Evolutionary conservation across 352 stramenopile genomes (phyloP).

Genomic region (Phytophthora syringae): DNA sequence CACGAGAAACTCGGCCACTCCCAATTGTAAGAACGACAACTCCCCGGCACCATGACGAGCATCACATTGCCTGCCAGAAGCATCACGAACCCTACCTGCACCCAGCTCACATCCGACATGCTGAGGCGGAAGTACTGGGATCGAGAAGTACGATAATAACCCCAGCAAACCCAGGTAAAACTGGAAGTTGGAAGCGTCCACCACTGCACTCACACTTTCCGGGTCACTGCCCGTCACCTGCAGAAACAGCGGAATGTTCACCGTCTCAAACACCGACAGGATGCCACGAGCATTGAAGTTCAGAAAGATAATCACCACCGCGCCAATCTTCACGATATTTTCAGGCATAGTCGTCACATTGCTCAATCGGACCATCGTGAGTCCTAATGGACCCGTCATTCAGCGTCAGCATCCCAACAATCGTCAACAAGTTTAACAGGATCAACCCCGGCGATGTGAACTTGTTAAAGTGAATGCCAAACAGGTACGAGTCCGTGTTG

Average conservation of each 20-base stretch:
- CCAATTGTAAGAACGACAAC: slow-evolving; percentile 54
- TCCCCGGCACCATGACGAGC: slow-evolving; percentile 43
- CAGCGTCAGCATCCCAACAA: slow-evolving; percentile 64
- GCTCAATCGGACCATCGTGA: slow-evolving; percentile 65
- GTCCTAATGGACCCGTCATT: slow-evolving; percentile 64
- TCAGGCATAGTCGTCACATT: slow-evolving; percentile 53
- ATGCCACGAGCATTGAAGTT: slow-evolving; percentile 81
- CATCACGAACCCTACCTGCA: slow-evolving; percentile 66
- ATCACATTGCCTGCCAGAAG: slow-evolving; percentile 62
- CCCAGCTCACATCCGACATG: slow-evolving; percentile 68
- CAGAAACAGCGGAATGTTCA: slow-evolving; percentile 82
- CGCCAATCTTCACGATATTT: slow-evolving; percentile 68
- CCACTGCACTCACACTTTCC: slow-evolving; percentile 47
- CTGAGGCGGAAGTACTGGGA: slow-evolving; percentile 72
- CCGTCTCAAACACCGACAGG: slow-evolving; percentile 79
- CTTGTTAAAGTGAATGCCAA: slow-evolving; percentile 78
- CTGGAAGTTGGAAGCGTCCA: slow-evolving; percentile 80
- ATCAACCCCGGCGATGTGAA: slow-evolving; percentile 77
- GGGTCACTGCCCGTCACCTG: slow-evolving; percentile 62
- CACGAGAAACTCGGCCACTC: slow-evolving; percentile 64
- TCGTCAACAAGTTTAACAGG: slow-evolving; percentile 75
- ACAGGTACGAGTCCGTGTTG: slow-evolving; percentile 59
- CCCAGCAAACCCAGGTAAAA: slow-evolving; percentile 77
- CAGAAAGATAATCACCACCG: slow-evolving; percentile 73
- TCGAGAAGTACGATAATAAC: slow-evolving; percentile 73